phyloP scores from a whole-genome alignment of 2,329 filamentous ascomycete species.

The Onygenales sp. region DNA sequence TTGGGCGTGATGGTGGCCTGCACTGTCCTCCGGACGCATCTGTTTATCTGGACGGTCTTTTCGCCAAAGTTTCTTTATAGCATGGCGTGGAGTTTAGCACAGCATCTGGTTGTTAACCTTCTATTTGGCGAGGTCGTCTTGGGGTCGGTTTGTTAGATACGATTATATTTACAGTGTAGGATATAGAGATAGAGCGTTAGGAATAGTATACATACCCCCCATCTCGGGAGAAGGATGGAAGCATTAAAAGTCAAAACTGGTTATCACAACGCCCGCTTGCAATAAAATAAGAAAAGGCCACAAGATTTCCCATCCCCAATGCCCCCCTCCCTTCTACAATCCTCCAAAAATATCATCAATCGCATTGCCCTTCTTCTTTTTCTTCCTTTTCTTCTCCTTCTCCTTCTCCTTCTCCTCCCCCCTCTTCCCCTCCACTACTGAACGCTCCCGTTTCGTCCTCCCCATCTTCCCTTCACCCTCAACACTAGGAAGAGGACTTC shows the following conservation, averaged over 20 bases:
- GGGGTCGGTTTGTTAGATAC: constrained; percentile 23
- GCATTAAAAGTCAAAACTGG: background rate
- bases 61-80: constrained; percentile 92
- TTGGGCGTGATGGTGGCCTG: constrained; percentile 81
- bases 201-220: background rate
- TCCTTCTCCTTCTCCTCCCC: constrained; percentile 25
- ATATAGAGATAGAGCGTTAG: background rate
- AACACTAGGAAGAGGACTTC: background rate
- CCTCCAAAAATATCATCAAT: constrained; percentile 61
- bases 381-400: constrained; percentile 45
- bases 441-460: constrained; percentile 2
- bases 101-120: constrained; percentile 68
- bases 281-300: background rate
- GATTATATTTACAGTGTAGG: background rate
- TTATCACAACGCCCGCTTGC: no score
- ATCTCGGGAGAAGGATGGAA: background rate
- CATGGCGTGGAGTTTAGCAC: constrained; percentile 75
- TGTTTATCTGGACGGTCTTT: constrained; percentile 99
- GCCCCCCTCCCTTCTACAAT: constrained; percentile 1
- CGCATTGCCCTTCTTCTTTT: constrained; percentile 50
- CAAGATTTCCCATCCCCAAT: background rate
- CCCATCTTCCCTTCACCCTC: background rate
- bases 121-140: constrained; percentile 51
- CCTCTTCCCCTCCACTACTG: constrained; percentile 12
- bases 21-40: constrained; percentile 69